These are phyloP conservation scores for Fusarium torulosum DNA, from an alignment of 2,329 filamentous ascomycete species.

Conservation along the genomic window DNA sequence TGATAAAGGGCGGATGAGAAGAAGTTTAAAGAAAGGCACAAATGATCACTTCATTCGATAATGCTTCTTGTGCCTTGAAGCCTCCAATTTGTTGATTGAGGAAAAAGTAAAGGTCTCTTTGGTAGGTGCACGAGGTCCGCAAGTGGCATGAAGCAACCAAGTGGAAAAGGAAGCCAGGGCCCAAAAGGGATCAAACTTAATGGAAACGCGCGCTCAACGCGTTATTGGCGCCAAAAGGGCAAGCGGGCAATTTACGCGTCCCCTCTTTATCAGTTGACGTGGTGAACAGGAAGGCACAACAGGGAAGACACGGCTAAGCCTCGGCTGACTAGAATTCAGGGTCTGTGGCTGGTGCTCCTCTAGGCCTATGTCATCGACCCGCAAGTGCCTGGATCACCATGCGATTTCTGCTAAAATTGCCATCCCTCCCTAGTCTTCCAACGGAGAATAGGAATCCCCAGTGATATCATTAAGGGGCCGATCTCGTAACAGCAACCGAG, in stretches of 20 bases:
- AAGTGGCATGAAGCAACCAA: slow-evolving; percentile 35
- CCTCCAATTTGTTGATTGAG: slow-evolving; percentile 1
- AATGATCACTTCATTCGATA: slow-evolving; percentile 15
- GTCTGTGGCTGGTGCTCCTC: slow-evolving; percentile 37
- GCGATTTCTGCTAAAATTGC: slow-evolving; percentile 37
- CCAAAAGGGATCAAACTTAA: slow-evolving; percentile 15
- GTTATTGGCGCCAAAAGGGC: slow-evolving; percentile 49
- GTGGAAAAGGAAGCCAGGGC: slow-evolving; percentile 36
- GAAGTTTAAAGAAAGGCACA: slow-evolving; percentile 5
- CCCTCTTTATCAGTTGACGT: not conserved
- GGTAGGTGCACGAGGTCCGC: slow-evolving; percentile 20
- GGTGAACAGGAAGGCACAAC: not conserved
- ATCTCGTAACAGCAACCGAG: slow-evolving; percentile 22
- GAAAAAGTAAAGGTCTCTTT: slow-evolving; percentile 20
- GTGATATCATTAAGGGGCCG: slow-evolving; percentile 38
- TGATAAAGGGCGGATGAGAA: slow-evolving; percentile 14
- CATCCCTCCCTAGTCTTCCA: slow-evolving; percentile 14
- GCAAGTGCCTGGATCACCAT: slow-evolving; percentile 38
- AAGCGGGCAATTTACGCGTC: slow-evolving; percentile 40
- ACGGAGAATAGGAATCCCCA: slow-evolving; percentile 38
- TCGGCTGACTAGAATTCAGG: slow-evolving; percentile 13
- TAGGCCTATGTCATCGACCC: slow-evolving; percentile 10
- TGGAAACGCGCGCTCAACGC: slow-evolving; percentile 50
- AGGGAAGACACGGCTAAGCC: slow-evolving; percentile 31
- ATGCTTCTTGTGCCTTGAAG: not conserved